Evolutionary conservation across 2,329 filamentous ascomycete genomes (phyloP).

Genomic region (Fusarium liriodendri): DNA sequence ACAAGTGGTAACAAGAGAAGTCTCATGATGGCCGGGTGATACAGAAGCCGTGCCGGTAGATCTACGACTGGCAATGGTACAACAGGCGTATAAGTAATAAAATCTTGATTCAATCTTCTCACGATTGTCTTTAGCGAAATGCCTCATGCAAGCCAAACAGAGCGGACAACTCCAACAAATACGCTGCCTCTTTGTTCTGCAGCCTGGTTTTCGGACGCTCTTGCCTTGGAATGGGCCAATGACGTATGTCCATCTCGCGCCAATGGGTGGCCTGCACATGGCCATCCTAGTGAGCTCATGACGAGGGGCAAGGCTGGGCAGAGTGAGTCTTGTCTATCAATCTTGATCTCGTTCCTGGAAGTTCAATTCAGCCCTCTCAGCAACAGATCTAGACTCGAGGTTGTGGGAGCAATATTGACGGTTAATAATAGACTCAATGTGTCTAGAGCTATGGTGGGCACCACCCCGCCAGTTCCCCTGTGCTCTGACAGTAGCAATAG

Average conservation of each 20-base stretch:
- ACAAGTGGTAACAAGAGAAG: conserved; percentile 12
- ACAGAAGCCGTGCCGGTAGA: background rate
- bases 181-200: conserved; percentile 16
- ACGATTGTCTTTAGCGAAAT: background rate
- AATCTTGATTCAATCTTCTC: conserved; percentile 1
- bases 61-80: background rate
- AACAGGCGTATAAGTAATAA: background rate
- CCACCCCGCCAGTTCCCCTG: background rate
- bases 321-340: conserved; percentile 2
- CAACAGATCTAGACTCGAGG: background rate
- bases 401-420: conserved; percentile 1
- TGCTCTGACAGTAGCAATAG: conserved; percentile 3
- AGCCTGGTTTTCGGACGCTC: conserved; percentile 26
- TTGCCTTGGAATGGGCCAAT: conserved; percentile 38
- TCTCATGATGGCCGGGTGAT: conserved; percentile 26
- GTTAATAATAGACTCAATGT: background rate
- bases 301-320: conserved; percentile 26
- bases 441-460: no score
- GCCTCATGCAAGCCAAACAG: background rate
- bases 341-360: background rate
- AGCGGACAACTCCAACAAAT: conserved; percentile 2
- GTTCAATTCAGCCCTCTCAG: background rate
- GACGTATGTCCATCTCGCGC: conserved; percentile 28
- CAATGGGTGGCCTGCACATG: conserved; percentile 35
- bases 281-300: conserved; percentile 18